phyloP scores from a whole-genome alignment of 2,329 filamentous ascomycete genomes.

The Lachnellula suecica region DNA sequence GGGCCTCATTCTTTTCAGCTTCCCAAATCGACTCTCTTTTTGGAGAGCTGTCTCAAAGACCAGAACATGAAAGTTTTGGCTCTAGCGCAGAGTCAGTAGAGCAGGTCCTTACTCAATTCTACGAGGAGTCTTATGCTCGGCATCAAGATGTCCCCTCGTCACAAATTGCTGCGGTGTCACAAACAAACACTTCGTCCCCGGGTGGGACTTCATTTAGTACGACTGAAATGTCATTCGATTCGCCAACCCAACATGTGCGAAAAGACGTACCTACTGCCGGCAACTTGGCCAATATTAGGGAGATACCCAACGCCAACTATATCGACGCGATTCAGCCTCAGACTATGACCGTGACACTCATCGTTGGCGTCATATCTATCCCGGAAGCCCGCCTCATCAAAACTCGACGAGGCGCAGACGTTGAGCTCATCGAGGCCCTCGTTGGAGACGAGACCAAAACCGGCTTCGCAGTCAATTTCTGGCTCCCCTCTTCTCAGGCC shows the following conservation, averaged over 20 bases:
- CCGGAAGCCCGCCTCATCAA: slow-evolving; percentile 65
- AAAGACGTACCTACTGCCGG: slow-evolving; percentile 28
- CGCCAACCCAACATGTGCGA: slow-evolving; percentile 5
- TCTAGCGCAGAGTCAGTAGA: slow-evolving; percentile 21
- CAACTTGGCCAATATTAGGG: slow-evolving; percentile 61
- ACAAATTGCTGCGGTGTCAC: slow-evolving; percentile 42
- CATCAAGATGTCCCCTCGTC: slow-evolving; percentile 67
- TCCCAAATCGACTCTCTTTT: slow-evolving; percentile 36
- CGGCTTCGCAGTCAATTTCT: slow-evolving; percentile 81
- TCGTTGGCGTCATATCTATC: slow-evolving; percentile 77
- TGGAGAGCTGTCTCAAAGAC: slow-evolving; percentile 18
- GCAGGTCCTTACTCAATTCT: slow-evolving; percentile 61
- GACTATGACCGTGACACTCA: slow-evolving; percentile 77
- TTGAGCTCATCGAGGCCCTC: slow-evolving; percentile 72
- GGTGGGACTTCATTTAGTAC: slow-evolving; percentile 34
- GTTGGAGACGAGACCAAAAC: slow-evolving; percentile 84
- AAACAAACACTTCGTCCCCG: slow-evolving; percentile 23
- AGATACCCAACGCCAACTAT: slow-evolving; percentile 67
- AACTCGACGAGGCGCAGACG: slow-evolving; percentile 60
- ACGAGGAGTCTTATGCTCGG: slow-evolving; percentile 73
- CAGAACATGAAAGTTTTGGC: slow-evolving; percentile 1
- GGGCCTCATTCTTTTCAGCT: slow-evolving; percentile 48
- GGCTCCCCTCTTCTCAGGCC: slow-evolving; percentile 52
- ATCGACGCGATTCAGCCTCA: slow-evolving; percentile 70
- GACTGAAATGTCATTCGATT: slow-evolving; percentile 39